Evolutionary conservation across 306 rosid genomes (phyloP).

Genomic region (Betula pendula): DNA sequence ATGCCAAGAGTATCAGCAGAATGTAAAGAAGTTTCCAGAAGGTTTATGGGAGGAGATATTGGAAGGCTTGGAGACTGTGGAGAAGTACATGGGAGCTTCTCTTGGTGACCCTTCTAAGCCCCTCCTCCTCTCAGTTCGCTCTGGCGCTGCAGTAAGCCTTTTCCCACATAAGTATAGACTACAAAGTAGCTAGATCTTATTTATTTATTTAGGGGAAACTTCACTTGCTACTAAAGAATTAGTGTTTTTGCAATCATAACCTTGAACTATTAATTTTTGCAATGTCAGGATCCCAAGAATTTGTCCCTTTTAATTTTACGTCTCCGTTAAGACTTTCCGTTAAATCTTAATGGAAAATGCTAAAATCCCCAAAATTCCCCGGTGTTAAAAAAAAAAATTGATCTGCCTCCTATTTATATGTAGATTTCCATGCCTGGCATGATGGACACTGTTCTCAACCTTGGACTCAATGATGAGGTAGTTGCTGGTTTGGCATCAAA

Average conservation of each 20-base stretch:
- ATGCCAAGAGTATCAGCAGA: constrained; percentile 86
- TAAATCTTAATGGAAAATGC: no score
- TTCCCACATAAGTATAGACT: neutral
- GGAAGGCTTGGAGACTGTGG: constrained; percentile 62
- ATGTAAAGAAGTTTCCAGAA: constrained; percentile 57
- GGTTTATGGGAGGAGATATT: constrained; percentile 84
- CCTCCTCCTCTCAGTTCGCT: constrained; percentile 87
- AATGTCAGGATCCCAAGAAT: no score
- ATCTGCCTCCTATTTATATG: constrained; percentile 10
- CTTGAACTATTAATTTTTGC: no score
- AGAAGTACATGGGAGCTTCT: constrained; percentile 68
- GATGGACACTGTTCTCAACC: constrained; percentile 99
- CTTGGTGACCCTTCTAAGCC: constrained; percentile 89
- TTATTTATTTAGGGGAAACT: neutral
- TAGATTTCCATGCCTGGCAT: constrained; percentile 99
- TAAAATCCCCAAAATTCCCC: no score
- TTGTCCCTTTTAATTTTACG: no score
- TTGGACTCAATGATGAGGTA: constrained; percentile 89
- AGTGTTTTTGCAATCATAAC: no score
- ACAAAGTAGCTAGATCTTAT: neutral
- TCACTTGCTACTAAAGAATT: no score
- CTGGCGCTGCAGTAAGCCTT: constrained; percentile 84
- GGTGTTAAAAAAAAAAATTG: constrained; percentile 14
- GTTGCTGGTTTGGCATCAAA: constrained; percentile 83
- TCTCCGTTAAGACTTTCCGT: no score